Base-by-base conservation (phyloP, 805 yeast species). In the Starmera dryadoides region DNA sequence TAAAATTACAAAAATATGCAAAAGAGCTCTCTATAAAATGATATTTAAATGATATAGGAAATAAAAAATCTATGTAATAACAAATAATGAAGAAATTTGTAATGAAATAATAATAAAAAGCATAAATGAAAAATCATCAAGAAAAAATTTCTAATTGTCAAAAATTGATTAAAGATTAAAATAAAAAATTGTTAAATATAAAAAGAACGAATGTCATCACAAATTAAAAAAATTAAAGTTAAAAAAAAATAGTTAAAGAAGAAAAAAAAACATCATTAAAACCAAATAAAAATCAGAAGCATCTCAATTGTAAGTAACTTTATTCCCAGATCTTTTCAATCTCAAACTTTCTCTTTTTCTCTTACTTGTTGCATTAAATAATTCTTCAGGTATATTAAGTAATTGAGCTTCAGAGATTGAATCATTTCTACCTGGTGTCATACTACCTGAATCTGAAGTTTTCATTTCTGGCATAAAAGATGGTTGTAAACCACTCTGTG, bases 331-430 rank as follows among this genome's bases (percentile, higher is more conserved):
- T 49, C 78, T 66, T 51, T 73, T 73, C 49, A 72, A 52, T 41
- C 73, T 68, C 44, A 74, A 51, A 45, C 74, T 66, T 44, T 73
- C 78, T 47, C 79, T 66, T 52, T 74, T 74, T 43, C 79, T 60
- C 44, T 68, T 69, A 21, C 72, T 66, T 2, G 77, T 73, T 22
- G 64, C 70, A 44, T 73, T 72, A 47, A 49, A 56, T 32, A 59
- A 40, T 5, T 45, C 42, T 19, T 50, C 58, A 18, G 56, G 56
- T 14, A 51, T 41, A 28, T 43, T 38, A 10, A 30, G 19, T 11
- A 30, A 11, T 15, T 30, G 32, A 3, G 32, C 32, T 12, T 30
- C 32, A n/a, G 9, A 11, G 12, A 30, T 18, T 10, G 34, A 32
- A 15, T 19, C 23, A 16, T 20, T 32, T 7, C 34, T 32, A 21